Evolutionary conservation across 257 asterid genomes (phyloP), one percentile per base, ranked within the genome.

Genomic region (Penstemon barbatus): DNA sequence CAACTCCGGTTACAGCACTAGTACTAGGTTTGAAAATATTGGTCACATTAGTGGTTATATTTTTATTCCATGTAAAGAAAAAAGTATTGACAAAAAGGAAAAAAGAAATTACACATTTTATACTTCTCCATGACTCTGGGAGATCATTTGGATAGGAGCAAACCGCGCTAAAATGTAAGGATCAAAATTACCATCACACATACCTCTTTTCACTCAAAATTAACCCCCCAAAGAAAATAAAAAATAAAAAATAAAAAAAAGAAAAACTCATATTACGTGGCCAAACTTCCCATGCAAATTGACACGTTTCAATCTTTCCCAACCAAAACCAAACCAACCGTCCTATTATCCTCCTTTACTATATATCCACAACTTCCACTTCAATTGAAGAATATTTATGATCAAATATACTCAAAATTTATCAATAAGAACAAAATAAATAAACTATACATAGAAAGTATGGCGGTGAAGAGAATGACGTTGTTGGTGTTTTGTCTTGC

Each of bases 401-500:
- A 7, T 25, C 9, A 52, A 1, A 9, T 10, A 3, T 45, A 2
- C 54, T 25, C 56, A 53, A 33, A 52, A 3, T 25, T 25, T 25
- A 25, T 25, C 33, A 51, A 6, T 3, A 2, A 4, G 12, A 7
- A 12, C 19, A 41, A 48, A 18, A n/a, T 60, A 9, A 11, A 4
- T 25, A 25, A 25, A 25, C 33, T 25, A 25, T 25, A 1, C 7
- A 25, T 58, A 12, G 39, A 2, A 5, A 5, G 39, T 38, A 13
- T 66, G 78, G 66, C 56, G 58, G 59, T 12, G 71, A 80, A 57
- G 55, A 33, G 48, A 33, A 42, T 0, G 49, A 63, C 50, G n/a
- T 67, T 71, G 72, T 49, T 78, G 18, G 18, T 66, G 65, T 55
- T 76, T 63, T 71, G 72, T n/a, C 15, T 76, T 8, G 81, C 78